phyloP scores from a whole-genome alignment of 1,284 basidiomycete genomes.

The Cystobasidiaceae sp. region DNA sequence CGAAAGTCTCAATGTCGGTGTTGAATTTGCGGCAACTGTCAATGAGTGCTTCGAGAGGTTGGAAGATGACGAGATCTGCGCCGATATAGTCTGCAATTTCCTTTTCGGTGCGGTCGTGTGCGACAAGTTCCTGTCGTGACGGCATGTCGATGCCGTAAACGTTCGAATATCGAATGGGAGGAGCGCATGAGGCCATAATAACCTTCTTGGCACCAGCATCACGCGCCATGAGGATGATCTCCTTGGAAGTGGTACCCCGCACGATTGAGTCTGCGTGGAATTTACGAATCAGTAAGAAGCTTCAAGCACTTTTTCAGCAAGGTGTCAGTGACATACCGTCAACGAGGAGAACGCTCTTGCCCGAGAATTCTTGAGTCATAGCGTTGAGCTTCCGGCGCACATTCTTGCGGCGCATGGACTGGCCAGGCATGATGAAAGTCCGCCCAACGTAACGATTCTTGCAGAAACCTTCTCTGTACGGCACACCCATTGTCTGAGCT shows the following conservation, averaged over 20 bases:
- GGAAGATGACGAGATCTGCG: slow-evolving; percentile 95
- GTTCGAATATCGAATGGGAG: slow-evolving; percentile 88
- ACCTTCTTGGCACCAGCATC: slow-evolving; percentile 98
- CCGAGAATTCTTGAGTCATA: slow-evolving; percentile 94
- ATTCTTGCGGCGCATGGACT: slow-evolving; percentile 88
- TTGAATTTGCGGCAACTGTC: slow-evolving; percentile 85
- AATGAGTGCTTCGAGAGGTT: slow-evolving; percentile 86
- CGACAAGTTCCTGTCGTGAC: slow-evolving; percentile 86
- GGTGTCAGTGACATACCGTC: slow-evolving; percentile 72
- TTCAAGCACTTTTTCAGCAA: no score
- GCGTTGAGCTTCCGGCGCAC: slow-evolving; percentile 95
- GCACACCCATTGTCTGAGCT: slow-evolving; percentile 81
- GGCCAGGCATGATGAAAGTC: slow-evolving; percentile 99
- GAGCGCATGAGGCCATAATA: slow-evolving; percentile 93
- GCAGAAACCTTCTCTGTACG: slow-evolving; percentile 97
- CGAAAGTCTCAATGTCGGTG: slow-evolving; percentile 69
- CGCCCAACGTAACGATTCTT: slow-evolving; percentile 98
- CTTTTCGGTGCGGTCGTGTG: slow-evolving; percentile 68
- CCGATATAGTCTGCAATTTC: slow-evolving; percentile 81
- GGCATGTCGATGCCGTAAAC: slow-evolving; percentile 99
- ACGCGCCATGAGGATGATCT: slow-evolving; percentile 99
- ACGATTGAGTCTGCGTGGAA: slow-evolving; percentile 83
- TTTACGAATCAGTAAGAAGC: no score
- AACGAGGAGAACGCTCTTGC: slow-evolving; percentile 89
- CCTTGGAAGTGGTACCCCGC: slow-evolving; percentile 95